Evolutionary conservation across 2,329 filamentous ascomycete genomes (phyloP).

Genomic region (Ophiostoma novo-ulmi): DNA sequence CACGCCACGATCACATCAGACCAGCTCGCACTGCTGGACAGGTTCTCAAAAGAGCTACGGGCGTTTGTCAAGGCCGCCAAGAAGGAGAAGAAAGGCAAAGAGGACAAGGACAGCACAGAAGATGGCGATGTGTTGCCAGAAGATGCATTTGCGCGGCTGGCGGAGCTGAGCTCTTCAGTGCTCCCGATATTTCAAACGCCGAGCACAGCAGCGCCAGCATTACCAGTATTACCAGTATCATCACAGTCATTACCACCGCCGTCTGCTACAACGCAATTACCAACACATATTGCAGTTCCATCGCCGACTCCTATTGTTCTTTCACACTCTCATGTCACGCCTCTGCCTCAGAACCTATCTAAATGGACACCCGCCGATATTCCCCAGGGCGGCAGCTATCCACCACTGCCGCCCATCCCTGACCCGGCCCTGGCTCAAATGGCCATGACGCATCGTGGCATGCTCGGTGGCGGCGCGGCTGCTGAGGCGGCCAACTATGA

Average conservation of each 20-base stretch:
- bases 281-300: not conserved
- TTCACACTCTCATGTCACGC: not conserved
- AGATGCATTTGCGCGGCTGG: constrained; percentile 25
- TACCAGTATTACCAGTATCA: not conserved
- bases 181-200: not conserved
- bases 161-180: constrained; percentile 19
- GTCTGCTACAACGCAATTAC: not conserved
- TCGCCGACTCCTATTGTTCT: not conserved
- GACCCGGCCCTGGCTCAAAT: constrained; percentile 56
- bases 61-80: constrained; percentile 38
- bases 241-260: not conserved
- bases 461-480: constrained; percentile 30
- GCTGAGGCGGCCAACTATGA: constrained; percentile 59
- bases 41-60: constrained; percentile 39
- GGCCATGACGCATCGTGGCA: constrained; percentile 61
- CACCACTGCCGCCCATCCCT: constrained; percentile 56
- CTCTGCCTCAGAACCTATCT: not conserved
- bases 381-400: constrained; percentile 38
- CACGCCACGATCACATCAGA: not conserved
- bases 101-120: not conserved
- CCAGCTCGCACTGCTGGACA: constrained; percentile 32
- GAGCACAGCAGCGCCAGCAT: not conserved
- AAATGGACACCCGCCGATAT: constrained; percentile 49
- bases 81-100: constrained; percentile 24
- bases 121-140: not conserved